Evolutionary conservation across 257 asterid species (phyloP).

Genomic region (Forsythia suspensa): DNA sequence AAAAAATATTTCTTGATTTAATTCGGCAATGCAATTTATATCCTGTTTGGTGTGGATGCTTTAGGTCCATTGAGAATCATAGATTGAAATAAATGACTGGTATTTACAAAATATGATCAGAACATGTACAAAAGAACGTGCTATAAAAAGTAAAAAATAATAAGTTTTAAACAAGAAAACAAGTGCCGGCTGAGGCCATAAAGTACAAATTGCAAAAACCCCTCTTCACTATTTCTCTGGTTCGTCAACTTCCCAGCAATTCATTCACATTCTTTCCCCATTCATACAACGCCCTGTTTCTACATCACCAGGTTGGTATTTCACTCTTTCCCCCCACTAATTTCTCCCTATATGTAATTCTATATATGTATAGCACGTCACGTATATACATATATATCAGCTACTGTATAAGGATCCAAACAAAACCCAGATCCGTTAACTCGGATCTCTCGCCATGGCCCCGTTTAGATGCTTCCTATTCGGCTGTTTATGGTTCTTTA

Average conservation of each 20-base stretch:
- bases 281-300: neutral
- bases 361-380: neutral
- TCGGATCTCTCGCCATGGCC: conserved; percentile 39
- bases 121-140: too few species aligned
- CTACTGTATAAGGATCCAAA: conserved; percentile 19
- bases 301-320: neutral
- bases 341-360: neutral
- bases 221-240: neutral
- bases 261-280: neutral
- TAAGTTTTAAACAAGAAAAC: too few species aligned
- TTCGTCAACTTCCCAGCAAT: conserved; percentile 2
- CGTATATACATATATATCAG: neutral
- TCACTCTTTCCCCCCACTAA: neutral
- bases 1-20: too few species aligned
- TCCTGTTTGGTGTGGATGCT: too few species aligned
- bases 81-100: too few species aligned
- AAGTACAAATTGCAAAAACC: neutral
- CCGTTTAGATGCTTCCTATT: conserved; percentile 27
- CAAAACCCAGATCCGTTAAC: conserved; percentile 38
- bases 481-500: conserved; percentile 30
- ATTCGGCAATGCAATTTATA: too few species aligned
- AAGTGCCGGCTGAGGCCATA: too few species aligned
- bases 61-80: too few species aligned
- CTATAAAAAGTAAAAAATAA: too few species aligned
- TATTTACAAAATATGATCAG: too few species aligned